Conservation (phyloP, 257 asterid genomes). For the Eustoma russellianum region DNA sequence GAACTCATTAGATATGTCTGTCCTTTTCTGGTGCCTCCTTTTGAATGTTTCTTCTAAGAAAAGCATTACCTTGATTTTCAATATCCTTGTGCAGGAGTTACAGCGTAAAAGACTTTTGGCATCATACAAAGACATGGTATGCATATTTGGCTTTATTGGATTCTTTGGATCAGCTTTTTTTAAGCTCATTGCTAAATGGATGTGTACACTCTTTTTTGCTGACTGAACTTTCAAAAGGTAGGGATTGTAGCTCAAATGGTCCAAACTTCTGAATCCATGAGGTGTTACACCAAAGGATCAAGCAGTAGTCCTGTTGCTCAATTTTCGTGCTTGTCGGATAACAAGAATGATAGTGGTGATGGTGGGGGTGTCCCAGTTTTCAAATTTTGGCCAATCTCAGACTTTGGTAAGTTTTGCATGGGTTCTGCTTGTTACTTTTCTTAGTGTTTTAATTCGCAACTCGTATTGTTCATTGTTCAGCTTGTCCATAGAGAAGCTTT, state of each 20-base stretch:
- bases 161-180: background rate
- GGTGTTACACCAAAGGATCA: slow-evolving; percentile 49
- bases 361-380: slow-evolving; percentile 68
- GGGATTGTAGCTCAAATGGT: slow-evolving; percentile 45
- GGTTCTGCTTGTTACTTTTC: no score
- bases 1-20: no score
- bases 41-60: no score
- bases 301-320: slow-evolving; percentile 49
- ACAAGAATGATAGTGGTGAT: slow-evolving; percentile 49
- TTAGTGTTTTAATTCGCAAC: no score
- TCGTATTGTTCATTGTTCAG: no score
- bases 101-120: slow-evolving; percentile 37
- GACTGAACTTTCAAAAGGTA: slow-evolving; percentile 27
- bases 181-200: no score
- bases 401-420: slow-evolving; percentile 41
- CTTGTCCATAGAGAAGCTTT: no score
- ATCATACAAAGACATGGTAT: slow-evolving; percentile 67
- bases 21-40: no score
- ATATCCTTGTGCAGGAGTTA: slow-evolving; percentile 35
- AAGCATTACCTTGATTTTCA: no score
- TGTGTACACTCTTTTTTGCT: background rate
- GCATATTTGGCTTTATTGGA: slow-evolving; percentile 3
- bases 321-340: slow-evolving; percentile 42
- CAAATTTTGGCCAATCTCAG: slow-evolving; percentile 45
- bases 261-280: slow-evolving; percentile 48